Evolutionary conservation across 352 stramenopile species (phyloP).

Genomic region (Pythium biforme): DNA sequence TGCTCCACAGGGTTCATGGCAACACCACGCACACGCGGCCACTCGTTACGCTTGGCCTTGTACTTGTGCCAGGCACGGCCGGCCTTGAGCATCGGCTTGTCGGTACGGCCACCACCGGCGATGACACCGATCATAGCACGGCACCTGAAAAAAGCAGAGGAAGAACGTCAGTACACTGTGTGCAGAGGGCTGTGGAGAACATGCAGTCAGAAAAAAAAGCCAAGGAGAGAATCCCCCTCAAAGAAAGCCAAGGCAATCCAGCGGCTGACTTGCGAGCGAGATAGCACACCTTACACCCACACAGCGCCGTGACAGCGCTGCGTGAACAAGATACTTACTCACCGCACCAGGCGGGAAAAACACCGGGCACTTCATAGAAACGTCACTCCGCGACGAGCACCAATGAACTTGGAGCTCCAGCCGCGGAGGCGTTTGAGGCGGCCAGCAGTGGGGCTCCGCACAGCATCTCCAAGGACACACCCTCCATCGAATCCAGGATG

Average conservation of each 20-base stretch:
- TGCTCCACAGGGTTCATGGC: conserved; percentile 99
- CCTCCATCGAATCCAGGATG: conserved; percentile 4
- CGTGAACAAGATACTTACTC: conserved; percentile 72
- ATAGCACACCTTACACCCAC: conserved; percentile 13
- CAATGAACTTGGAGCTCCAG: neutral
- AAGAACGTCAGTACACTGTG: conserved; percentile 33
- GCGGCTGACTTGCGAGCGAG: conserved; percentile 16
- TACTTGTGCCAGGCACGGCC: conserved; percentile 98
- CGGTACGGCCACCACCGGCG: conserved; percentile 96
- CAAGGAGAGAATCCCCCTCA: conserved; percentile 13
- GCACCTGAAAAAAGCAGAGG: conserved; percentile 69
- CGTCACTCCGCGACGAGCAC: conserved; percentile 2
- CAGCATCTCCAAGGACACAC: neutral
- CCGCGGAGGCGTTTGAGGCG: conserved; percentile 14
- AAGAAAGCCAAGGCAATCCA: conserved; percentile 17
- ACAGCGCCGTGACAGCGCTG: neutral
- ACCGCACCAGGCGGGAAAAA: conserved; percentile 71
- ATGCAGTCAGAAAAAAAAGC: conserved; percentile 12
- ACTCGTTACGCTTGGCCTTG: conserved; percentile 98
- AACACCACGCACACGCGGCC: conserved; percentile 98
- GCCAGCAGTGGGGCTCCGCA: neutral
- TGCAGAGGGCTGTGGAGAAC: conserved; percentile 10
- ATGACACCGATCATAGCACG: conserved; percentile 97
- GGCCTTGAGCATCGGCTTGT: conserved; percentile 99
- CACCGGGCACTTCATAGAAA: conserved; percentile 28